Conservation (phyloP, 1,284 basidiomycete genomes). For the Puccinia hordei region DNA sequence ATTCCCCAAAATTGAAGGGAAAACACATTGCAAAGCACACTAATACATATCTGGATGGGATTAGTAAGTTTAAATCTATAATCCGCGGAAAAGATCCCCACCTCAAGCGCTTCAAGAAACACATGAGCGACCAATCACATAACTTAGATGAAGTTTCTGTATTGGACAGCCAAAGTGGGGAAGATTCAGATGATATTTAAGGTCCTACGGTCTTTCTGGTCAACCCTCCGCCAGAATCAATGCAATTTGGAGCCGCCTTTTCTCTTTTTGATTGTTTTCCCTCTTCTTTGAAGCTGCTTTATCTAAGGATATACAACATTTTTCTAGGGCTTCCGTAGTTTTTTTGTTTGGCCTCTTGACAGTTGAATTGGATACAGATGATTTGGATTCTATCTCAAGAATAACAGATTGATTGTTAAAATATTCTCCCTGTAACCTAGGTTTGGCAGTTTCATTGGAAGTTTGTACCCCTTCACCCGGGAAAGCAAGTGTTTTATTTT, state of each 20-base stretch:
- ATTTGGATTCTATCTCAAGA: not conserved
- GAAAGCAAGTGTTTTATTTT: not conserved
- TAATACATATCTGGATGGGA: conserved; percentile 8
- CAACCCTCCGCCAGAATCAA: not conserved
- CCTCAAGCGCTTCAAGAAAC: not conserved
- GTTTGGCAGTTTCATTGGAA: too few relatives aligned
- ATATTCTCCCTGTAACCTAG: not conserved
- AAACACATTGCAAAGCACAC: not conserved
- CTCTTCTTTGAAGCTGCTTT: not conserved
- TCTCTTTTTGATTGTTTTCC: not conserved
- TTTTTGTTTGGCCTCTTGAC: not conserved
- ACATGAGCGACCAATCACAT: not conserved
- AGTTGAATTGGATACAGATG: not conserved
- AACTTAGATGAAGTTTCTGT: not conserved
- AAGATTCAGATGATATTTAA: not conserved
- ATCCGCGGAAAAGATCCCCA: not conserved
- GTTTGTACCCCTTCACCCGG: too few relatives aligned
- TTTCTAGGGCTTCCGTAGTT: not conserved
- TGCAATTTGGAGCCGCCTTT: not conserved
- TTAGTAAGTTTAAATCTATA: not conserved
- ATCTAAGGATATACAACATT: not conserved
- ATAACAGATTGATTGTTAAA: not conserved
- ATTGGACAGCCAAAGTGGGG: not conserved
- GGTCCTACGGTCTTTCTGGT: not conserved
- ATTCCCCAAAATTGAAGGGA: not conserved